Base-by-base conservation (phyloP, 208 protist genomes). In the Herpetomonas tarakana region DNA sequence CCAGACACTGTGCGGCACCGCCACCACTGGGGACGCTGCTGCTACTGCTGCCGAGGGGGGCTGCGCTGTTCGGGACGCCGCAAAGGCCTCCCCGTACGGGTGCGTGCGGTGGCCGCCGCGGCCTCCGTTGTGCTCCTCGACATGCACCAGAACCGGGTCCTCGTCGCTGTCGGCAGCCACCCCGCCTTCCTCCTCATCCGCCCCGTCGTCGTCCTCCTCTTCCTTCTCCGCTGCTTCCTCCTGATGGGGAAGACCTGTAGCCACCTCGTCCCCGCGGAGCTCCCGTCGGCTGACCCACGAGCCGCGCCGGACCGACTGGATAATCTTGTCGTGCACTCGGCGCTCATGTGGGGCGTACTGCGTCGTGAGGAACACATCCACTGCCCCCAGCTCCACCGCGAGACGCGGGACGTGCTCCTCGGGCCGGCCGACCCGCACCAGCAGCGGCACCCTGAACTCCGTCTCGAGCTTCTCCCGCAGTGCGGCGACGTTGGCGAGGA, bases 331-430 rank as follows among this genome's bases (percentile, higher is more conserved):
- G 58, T 95, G 89, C 28, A 95, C 84, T 12, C 68, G 55, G 14
- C 79, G 75, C 53, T 95, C 86, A 53, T 95, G 85, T 22, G 89
- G 89, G 9, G 82, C 75, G 67, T 93, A 93, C 68, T 96, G 89
- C 57, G 89, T 96, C 19, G 89, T 91, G 58, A 92, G 26, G 62
- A 89, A 92, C 24, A 96, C 82, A 56, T 88, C 78, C 16, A 54
- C 64, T 16, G 86, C 86, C 4, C 81, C 69, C 35, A 90, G 81
- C 78, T 96, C 83, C 16, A 85, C 68, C 1, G 76, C 76, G 11
- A 93, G 72, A 1, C 86, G 81, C 11, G 89, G 89, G 25, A 96
- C 65, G 69, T 92, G 81, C 38, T 93, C 89, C 65, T 96, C 86
- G 6, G 89, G 89, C 27, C 83, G 67, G 3, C 89, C 89, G 29